A percentile compares a stretch with the other conserved stretches of the same genome.
Conservation (phyloP, 208 protist species). For the Naegleria lovaniensis region DNA sequence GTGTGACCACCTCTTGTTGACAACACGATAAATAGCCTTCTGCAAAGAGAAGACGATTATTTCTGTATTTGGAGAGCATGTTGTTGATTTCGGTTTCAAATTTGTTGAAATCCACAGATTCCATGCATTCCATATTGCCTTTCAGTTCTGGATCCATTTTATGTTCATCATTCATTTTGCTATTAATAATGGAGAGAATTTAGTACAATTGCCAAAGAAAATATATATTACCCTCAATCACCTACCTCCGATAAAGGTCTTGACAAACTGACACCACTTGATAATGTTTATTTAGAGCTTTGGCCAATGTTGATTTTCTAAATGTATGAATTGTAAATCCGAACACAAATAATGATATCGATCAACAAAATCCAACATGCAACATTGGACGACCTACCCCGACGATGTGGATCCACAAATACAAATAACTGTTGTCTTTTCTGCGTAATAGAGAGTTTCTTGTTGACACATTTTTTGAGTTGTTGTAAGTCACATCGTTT, state of each 20-base stretch:
- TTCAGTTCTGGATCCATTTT: not conserved
- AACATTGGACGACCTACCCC: not conserved
- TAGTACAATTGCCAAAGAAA: no score
- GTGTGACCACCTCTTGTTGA: not conserved
- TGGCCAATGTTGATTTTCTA: not conserved
- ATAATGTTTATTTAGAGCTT: not conserved
- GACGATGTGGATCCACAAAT: not conserved
- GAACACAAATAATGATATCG: no score
- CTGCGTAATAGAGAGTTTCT: no score
- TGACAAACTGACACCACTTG: not conserved
- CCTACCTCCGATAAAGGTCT: not conserved
- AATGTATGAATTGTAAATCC: not conserved
- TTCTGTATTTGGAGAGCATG: not conserved
- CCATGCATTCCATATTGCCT: not conserved
- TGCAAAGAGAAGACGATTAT: not conserved
- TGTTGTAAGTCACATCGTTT: no score
- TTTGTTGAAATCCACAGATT: not conserved
- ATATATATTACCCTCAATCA: no score
- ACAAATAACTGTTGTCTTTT: not conserved
- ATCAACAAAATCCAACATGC: not conserved
- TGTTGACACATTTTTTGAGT: no score
- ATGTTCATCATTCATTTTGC: not conserved
- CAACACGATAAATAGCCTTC: not conserved
- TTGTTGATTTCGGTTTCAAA: not conserved
- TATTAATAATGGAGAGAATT: no score